phyloP scores from a whole-genome alignment of 2,329 filamentous ascomycete genomes.

The Colletotrichum sp. region DNA sequence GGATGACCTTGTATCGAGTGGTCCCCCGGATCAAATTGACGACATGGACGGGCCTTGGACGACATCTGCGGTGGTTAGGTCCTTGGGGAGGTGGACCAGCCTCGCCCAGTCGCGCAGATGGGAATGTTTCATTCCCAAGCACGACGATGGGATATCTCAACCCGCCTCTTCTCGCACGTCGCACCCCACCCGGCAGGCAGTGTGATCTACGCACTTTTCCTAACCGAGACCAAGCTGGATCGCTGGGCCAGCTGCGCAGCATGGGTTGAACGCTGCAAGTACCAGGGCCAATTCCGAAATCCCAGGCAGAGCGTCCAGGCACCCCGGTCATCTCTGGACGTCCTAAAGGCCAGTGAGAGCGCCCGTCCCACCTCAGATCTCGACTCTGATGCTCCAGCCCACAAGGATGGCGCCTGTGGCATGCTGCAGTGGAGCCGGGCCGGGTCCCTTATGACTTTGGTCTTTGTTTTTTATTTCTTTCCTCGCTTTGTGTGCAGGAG shows the following conservation, averaged over 20 bases:
- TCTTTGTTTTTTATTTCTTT: conserved; percentile 6
- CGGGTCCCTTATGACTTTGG: neutral
- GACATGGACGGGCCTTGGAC: neutral
- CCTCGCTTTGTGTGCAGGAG: neutral
- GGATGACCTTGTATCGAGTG: conserved; percentile 10
- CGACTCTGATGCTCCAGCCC: neutral
- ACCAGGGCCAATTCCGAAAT: neutral
- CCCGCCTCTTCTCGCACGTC: neutral
- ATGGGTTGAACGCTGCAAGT: neutral
- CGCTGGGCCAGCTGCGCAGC: conserved; percentile 7
- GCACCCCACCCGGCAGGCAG: conserved; percentile 7
- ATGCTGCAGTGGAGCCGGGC: neutral
- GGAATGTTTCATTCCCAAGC: conserved; percentile 20
- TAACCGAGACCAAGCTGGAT: conserved; percentile 13
- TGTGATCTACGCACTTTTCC: conserved; percentile 18
- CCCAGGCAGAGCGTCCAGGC: neutral
- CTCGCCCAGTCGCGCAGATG: conserved; percentile 12
- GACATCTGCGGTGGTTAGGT: neutral
- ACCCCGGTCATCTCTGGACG: neutral
- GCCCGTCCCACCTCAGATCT: neutral
- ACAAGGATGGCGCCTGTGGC: neutral
- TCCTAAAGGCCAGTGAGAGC: neutral
- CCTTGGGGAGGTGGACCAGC: conserved; percentile 3
- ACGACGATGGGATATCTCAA: conserved; percentile 13
- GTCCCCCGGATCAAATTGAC: neutral